Base-by-base conservation (phyloP, 306 rosid species). In the Delonix regia region DNA sequence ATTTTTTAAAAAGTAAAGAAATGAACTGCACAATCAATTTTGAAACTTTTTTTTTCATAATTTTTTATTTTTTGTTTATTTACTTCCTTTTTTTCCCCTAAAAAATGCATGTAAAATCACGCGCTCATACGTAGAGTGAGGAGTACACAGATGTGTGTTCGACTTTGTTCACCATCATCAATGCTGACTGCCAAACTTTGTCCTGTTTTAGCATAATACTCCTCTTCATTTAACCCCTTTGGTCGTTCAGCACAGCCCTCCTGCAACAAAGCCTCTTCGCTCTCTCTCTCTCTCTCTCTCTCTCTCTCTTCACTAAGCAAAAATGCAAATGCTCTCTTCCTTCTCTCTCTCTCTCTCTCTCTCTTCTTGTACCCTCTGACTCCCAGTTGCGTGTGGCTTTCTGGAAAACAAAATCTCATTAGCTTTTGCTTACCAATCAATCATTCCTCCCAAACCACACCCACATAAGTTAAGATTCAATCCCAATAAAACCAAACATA, bases 111-210 rank as follows among this genome's bases (percentile, higher is more conserved):
- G 73, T 34, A 47, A 2, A 2, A 2, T 0, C 61, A 84, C 86
- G 90, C 84, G 84, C 84, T 47, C 5, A 47, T 3, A 6, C 59
- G 11, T 14, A 0, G 80, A 61, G 83, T 56, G 76, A 75, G 0
- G 44, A 21, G 11, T n/a, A 27, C 12, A 11, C 7, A 56, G 2
- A 19, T 10, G 14, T 25, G 12, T 24, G 49, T 14, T 38, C 16
- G 66, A 80, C 86, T 66, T 62, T 80, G 87, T 91, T 87, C 89
- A 83, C 81, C 80, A 83, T 89, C 86, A 80, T 30, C 30, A 74
- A 85, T 87, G 87, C 55, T 80, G 71, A 22, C 88, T 86, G 97
- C 88, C 86, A 83, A 87, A 84, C 85, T 90, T 71, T 92, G 96
- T 92, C 92, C 87, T 85, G 47, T 77, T 87, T 52, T 79, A 76